phyloP scores from a whole-genome alignment of 176 grass and related monocot species.

The Musa schizocarpa region DNA sequence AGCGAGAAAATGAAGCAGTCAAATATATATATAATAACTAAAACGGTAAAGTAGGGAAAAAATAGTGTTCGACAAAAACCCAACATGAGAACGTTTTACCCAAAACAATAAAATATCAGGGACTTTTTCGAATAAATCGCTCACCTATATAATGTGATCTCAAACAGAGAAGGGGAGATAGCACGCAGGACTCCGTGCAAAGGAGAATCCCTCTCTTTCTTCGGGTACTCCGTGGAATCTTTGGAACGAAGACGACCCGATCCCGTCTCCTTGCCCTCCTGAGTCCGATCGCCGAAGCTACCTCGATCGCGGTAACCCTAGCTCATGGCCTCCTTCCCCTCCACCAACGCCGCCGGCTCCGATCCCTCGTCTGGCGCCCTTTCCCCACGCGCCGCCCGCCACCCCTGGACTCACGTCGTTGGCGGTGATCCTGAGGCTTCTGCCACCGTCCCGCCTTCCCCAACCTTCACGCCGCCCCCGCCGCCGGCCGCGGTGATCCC shows the following conservation, averaged over 20 bases:
- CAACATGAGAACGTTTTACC: too few relatives aligned
- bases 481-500: neutral
- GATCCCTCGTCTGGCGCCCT: neutral
- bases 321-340: constrained; percentile 25
- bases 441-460: neutral
- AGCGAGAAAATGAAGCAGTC: too few relatives aligned
- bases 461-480: neutral
- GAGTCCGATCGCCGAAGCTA: neutral
- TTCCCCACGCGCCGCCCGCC: neutral
- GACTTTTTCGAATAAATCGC: too few relatives aligned
- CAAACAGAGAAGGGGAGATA: too few relatives aligned
- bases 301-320: constrained; percentile 6
- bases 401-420: neutral
- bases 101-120: too few relatives aligned
- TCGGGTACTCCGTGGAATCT: too few relatives aligned
- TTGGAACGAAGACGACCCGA: neutral
- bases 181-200: too few relatives aligned
- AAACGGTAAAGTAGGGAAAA: too few relatives aligned
- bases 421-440: neutral
- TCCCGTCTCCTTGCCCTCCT: neutral
- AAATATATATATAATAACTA: too few relatives aligned
- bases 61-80: too few relatives aligned
- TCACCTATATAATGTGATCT: too few relatives aligned
- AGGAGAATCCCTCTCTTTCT: too few relatives aligned
- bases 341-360: constrained; percentile 1